Evolutionary conservation across 2,329 filamentous ascomycete species (phyloP), one percentile per base, ranked within the genome.

Genomic region (Aspergillus terreus): DNA sequence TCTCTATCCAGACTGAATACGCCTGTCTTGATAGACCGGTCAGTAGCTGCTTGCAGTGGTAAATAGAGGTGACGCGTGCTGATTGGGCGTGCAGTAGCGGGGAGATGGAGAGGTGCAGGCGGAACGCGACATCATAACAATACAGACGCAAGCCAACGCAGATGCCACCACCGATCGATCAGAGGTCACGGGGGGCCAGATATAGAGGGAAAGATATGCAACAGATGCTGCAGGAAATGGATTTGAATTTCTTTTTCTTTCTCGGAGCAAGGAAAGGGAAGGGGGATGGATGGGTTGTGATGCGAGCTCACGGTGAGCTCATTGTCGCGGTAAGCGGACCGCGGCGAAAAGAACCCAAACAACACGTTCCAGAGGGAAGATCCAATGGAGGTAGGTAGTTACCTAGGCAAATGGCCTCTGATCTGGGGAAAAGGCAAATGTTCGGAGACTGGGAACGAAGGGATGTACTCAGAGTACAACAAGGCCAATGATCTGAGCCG

Each of bases 51-150:
- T 44, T 38, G 41, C 17, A 47, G 56, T 42, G 51, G 47, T 55
- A 57, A 53, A 55, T 41, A 53, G 30, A 52, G 51, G 55, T 53
- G 58, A 63, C 61, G 61, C 61, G 61, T 63, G 55, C 32, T 61
- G 59, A 62, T 62, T 61, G 60, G 60, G 44, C 44, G 50, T 47
- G 49, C 30, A 46, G 44, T 23, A 35, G 49, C 38, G 44, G 50
- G 49, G 53, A 44, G 38, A 27, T 38, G 50, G 48, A 33, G 54
- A 42, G 46, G 41, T 47, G 42, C 25, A 55, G 46, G 44, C 42
- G 45, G 44, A 52, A 61, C 57, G 58, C 60, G 54, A 61, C 55
- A 42, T 25, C 32, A 56, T 47, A 55, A 60, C 54, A 59, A 49
- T 33, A 48, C 46, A 49, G 47, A 46, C 17, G 44, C 44, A 48